Evolutionary conservation across 2,329 filamentous ascomycete species (phyloP).

Genomic region (Diaporthe citriasiana): DNA sequence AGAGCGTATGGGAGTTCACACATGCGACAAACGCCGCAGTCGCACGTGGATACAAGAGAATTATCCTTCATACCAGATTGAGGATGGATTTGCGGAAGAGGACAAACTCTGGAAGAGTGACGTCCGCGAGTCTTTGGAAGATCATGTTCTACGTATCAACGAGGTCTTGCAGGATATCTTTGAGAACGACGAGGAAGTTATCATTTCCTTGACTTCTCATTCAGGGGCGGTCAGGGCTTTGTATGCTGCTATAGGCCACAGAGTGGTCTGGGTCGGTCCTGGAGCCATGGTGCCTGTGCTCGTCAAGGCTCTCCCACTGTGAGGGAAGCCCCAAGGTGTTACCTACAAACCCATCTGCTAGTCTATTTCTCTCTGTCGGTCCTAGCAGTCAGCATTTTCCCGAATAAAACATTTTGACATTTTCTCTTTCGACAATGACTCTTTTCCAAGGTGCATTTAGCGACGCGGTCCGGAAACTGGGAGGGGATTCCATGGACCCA

Average conservation of each 20-base stretch:
- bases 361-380: neutral
- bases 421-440: neutral
- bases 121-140: neutral
- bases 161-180: neutral
- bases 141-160: neutral
- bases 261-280: slow-evolving; percentile 5
- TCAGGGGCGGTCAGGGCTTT: slow-evolving; percentile 57
- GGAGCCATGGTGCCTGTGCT: slow-evolving; percentile 1
- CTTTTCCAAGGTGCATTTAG: neutral
- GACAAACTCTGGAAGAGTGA: neutral
- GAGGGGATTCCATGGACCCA: neutral
- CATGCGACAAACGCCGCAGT: neutral
- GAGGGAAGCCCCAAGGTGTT: neutral
- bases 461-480: neutral
- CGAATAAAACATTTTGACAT: neutral
- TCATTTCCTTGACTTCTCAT: slow-evolving; percentile 66
- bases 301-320: neutral
- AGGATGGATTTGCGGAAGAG: neutral
- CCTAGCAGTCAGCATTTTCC: neutral
- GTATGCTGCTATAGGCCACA: slow-evolving; percentile 19
- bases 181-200: slow-evolving; percentile 46
- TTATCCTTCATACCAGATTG: neutral
- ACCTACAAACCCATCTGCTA: neutral
- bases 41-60: neutral
- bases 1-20: neutral